These are phyloP conservation scores for Barnettozyma hawaiiensis DNA, from an alignment of 1,139 yeast genomes.

Conservation along the genomic window DNA sequence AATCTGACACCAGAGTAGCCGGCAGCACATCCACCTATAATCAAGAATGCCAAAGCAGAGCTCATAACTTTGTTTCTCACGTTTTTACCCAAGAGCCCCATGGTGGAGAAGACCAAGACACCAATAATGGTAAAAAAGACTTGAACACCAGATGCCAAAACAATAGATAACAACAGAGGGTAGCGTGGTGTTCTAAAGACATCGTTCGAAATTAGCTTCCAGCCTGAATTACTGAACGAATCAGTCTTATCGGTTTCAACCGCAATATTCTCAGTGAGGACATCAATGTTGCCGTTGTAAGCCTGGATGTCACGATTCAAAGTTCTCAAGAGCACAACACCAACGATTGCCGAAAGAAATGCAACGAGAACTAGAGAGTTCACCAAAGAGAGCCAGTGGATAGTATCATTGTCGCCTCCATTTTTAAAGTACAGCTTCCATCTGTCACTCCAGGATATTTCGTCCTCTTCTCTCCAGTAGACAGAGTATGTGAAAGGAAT, in stretches of 20 bases:
- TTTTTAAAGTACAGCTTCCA: conserved; percentile 70
- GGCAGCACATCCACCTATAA: conserved; percentile 66
- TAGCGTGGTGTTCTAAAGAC: conserved; percentile 48
- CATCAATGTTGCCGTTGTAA: conserved; percentile 33
- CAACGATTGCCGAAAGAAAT: conserved; percentile 55
- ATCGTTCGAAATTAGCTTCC: conserved; percentile 52
- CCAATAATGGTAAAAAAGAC: conserved; percentile 59
- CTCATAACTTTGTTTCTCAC: conserved; percentile 64
- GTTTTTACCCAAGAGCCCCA: conserved; percentile 51
- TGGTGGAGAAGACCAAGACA: conserved; percentile 52
- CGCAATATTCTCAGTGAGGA: conserved; percentile 24
- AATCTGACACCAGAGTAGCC: conserved; percentile 66
- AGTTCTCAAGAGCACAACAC: conserved; percentile 52
- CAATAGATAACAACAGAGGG: conserved; percentile 40
- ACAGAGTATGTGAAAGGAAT: conserved; percentile 83
- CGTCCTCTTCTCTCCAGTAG: conserved; percentile 79
- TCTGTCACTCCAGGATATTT: conserved; percentile 60
- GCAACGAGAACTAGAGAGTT: conserved; percentile 59
- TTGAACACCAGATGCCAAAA: conserved; percentile 75
- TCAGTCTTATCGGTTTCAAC: conserved; percentile 25
- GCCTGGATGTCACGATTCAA: conserved; percentile 39
- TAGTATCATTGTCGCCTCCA: conserved; percentile 43
- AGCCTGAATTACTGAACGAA: conserved; percentile 34
- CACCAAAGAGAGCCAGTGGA: conserved; percentile 68
- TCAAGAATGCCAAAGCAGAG: conserved; percentile 53